Evolutionary conservation across 2,329 filamentous ascomycete genomes (phyloP), one percentile per base, ranked within the genome.

Genomic region (Alternaria arbusti): DNA sequence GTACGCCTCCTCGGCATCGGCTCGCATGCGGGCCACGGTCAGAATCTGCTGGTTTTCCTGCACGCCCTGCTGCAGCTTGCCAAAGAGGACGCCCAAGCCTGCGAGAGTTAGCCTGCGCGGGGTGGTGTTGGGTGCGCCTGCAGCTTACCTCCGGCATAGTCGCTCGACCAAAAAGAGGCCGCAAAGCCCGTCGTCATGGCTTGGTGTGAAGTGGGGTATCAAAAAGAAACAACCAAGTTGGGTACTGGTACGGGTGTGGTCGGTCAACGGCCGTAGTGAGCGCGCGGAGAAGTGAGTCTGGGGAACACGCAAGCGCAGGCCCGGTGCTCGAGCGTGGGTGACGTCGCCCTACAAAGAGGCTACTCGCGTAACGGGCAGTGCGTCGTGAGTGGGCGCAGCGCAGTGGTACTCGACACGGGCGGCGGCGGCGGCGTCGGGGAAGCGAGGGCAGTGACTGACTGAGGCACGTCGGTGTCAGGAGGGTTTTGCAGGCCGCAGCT

Each of bases 81-180:
- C 90, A 78, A 98, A 99, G 69, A 99, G 88, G 69, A 98, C 94
- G 59, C 95, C 94, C 70, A 99, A 88, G 67, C 96, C 84, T 85
- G 73, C 22, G 30, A n/a, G 17, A n/a, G 74, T 79, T 66, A 76
- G 76, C 56, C 70, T 9, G 45, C 43, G 63, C 43, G 65, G 49
- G 50, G 57, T 30, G 55, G 44, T 23, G 51, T 44, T 51, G 40
- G 22, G 47, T 55, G 56, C 26, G 66, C 43, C 52, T 52, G 56
- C 87, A 80, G 84, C 92, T 80, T 84, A 93, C 91, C 94, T 85
- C 92, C 94, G 79, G 95, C 95, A 86, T 98, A 98, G 87, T 99
- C 96, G 79, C 89, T 89, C 66, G 96, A 97, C 96, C 96, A 99
- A 84, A 99, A 98, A 54, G 94, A 97, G 83, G 95, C 93, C 72